Base-by-base conservation (phyloP, 192 early-diverging fungal genomes). In the Coemansia sp. region DNA sequence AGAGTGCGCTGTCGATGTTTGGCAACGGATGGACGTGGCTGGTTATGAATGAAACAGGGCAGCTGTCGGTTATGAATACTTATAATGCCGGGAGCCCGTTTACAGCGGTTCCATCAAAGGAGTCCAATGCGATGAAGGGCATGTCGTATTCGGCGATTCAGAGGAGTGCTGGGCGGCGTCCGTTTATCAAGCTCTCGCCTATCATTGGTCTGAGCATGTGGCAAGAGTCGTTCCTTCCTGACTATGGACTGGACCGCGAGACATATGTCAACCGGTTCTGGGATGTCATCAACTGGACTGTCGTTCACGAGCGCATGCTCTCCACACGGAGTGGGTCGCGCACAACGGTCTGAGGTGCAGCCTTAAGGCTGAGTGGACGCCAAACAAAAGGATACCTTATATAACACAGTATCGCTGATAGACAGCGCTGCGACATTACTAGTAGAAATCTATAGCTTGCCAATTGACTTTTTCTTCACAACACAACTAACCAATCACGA, bases 11-110 rank as follows among this genome's bases (percentile, higher is more conserved):
- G 51, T 69, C 69, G 34, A 63, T 85, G 38, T 85, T 85, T 77
- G 80, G 84, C 10, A 80, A 71, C 36, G 84, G 84, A 10, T 85
- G 84, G 84, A 80, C 80, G 29, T 85, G 84, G 84, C 72, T 85
- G 64, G 80, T 85, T 24, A 38, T 64, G 41, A 74, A 70, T 48
- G 64, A 74, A 22, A 72, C 48, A 32, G 80, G 80, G 6, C 66
- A 68, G 36, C 64, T 83, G 15, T 69, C 69, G 27, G 77, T 85
- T 31, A 75, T 83, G 69, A 85, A 80, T 44, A 85, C 84, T 3
- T 85, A 56, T 69, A 85, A 76, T 41, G 73, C 75, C 4, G 70
- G 69, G 19, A 68, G 63, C 36, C 82, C 82, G 15, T 74, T 84
- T 48, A 77, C 78, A 19, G 72, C 73, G 2, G 29, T 80, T n/a